A percentile compares a stretch with the other conserved stretches of the same genome.
Conservation (phyloP, 371 early-diverging fungal genomes). For the Actinomortierella ambigua region DNA sequence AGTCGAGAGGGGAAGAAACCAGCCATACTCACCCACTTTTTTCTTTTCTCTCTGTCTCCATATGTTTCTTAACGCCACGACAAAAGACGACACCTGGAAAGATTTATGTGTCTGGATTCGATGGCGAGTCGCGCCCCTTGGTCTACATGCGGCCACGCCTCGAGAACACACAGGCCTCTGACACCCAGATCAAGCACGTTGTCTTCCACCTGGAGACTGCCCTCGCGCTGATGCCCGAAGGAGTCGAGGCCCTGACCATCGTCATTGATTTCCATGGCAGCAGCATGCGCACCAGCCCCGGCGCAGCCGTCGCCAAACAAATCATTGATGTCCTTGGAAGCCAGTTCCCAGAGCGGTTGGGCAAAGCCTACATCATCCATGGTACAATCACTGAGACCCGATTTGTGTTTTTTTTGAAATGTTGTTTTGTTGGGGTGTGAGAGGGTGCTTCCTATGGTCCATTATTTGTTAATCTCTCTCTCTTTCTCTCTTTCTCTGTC, state of each 20-base stretch:
- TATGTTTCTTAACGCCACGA: not conserved
- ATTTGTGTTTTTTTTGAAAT: not conserved
- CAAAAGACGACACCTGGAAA: slow-evolving; percentile 79
- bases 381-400: slow-evolving; percentile 32
- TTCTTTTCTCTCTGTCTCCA: no score
- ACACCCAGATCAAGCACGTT: slow-evolving; percentile 76
- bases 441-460: not conserved
- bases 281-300: slow-evolving; percentile 70
- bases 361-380: slow-evolving; percentile 62
- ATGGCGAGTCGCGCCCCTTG: slow-evolving; percentile 69
- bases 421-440: slow-evolving; percentile 1
- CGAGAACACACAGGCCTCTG: slow-evolving; percentile 82
- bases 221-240: slow-evolving; percentile 78
- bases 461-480: not conserved
- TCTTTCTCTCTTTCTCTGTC: not conserved
- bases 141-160: slow-evolving; percentile 76
- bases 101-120: slow-evolving; percentile 79
- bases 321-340: slow-evolving; percentile 78
- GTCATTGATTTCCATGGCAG: slow-evolving; percentile 83
- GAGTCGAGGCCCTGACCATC: slow-evolving; percentile 72
- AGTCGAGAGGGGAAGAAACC: no score
- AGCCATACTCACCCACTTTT: no score
- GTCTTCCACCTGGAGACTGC: slow-evolving; percentile 83
- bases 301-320: slow-evolving; percentile 73
- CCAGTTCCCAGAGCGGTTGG: slow-evolving; percentile 90